These are phyloP conservation scores for Pholiota conissans DNA, from an alignment of 768 basidiomycete genomes.

Conservation along the genomic window DNA sequence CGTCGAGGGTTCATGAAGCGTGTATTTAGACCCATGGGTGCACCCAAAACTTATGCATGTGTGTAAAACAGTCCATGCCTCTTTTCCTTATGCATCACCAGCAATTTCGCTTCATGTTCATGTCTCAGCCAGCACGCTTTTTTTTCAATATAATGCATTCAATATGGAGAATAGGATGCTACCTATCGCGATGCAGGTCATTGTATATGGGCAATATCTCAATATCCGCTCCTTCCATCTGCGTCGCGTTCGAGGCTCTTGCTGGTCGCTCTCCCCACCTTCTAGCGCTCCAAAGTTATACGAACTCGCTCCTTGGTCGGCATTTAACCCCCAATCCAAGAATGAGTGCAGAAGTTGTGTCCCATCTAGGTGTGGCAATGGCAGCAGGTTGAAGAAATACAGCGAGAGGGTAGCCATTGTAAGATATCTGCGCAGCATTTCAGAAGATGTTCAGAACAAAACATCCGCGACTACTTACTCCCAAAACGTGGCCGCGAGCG, in stretches of 20 bases:
- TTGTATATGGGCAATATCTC: constrained; percentile 18
- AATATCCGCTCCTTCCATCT: constrained; percentile 21
- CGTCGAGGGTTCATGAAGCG: constrained; percentile 14
- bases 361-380: constrained; percentile 73
- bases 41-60: constrained; percentile 31
- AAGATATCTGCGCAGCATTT: constrained; percentile 47
- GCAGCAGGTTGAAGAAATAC: constrained; percentile 81
- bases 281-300: constrained; percentile 36
- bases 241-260: constrained; percentile 11
- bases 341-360: constrained; percentile 47
- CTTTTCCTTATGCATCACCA: constrained; percentile 16
- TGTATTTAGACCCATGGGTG: constrained; percentile 24
- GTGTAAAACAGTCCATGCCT: constrained; percentile 29
- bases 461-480: constrained; percentile 42
- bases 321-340: constrained; percentile 14
- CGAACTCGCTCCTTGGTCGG: constrained; percentile 6
- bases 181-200: constrained; percentile 3
- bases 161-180: not conserved
- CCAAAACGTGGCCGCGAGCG: constrained; percentile 41
- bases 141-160: constrained; percentile 11
- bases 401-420: constrained; percentile 72
- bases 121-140: constrained; percentile 4
- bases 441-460: not conserved
- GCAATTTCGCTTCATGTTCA: constrained; percentile 1
- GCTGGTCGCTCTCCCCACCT: constrained; percentile 3